phyloP scores from a whole-genome alignment of 768 basidiomycete species.

The Boletus coccyginus region DNA sequence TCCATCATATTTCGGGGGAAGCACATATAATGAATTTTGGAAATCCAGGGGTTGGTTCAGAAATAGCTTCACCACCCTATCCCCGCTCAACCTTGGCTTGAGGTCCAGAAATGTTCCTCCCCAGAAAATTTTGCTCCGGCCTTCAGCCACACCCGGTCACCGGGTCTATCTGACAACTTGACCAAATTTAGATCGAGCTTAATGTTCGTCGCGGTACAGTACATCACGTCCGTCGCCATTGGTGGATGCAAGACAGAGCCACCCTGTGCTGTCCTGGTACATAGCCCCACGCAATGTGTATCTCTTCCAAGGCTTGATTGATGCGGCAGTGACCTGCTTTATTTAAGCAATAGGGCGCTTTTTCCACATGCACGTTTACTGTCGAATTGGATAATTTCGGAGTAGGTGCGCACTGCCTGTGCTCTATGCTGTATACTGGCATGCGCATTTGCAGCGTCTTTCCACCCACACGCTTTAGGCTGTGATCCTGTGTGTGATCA shows the following conservation, averaged over 20 bases:
- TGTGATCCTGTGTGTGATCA: background rate
- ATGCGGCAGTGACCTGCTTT: background rate
- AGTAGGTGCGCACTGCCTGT: background rate
- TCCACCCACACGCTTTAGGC: too few relatives aligned
- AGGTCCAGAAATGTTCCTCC: background rate
- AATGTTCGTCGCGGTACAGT: too few relatives aligned
- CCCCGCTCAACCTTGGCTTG: background rate
- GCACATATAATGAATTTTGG: background rate
- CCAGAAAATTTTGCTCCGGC: too few relatives aligned
- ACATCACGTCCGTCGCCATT: too few relatives aligned
- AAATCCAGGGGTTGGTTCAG: background rate
- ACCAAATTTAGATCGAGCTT: too few relatives aligned
- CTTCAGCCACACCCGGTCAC: too few relatives aligned
- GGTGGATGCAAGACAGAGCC: too few relatives aligned
- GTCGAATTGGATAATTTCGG: background rate
- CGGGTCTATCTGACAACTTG: too few relatives aligned
- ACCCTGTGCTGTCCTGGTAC: too few relatives aligned
- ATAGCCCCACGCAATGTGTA: too few relatives aligned
- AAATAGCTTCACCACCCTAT: background rate
- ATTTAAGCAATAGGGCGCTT: background rate
- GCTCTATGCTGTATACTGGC: background rate
- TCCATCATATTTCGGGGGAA: background rate
- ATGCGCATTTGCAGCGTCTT: background rate
- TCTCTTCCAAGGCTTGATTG: background rate
- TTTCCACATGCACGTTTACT: background rate